Evolutionary conservation across 805 yeast genomes (phyloP), one percentile per base, ranked within the genome.

Genomic region (Hanseniaspora clermontiae): DNA sequence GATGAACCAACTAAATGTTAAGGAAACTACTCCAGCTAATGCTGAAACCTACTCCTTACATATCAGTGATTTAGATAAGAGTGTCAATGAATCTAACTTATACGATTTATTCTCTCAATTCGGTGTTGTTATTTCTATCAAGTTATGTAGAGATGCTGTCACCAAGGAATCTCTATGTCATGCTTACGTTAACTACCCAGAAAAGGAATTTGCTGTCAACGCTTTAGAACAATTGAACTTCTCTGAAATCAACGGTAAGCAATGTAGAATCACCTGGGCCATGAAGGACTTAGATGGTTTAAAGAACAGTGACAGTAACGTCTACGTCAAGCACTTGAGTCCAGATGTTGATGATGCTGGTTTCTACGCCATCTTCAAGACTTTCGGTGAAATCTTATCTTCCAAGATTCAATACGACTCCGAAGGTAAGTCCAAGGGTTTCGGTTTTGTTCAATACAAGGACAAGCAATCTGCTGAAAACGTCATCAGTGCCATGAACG

Each of bases 251-350:
- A 90, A 90, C 74, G 97, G 96, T 69, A 87, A 84, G 69, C 89
- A 96, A 67, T 89, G 97, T 77, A 88, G 98, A 75, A 91, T 93
- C 77, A 93, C 93, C 97, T 89, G 97, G 97, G 89, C 97, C 64
- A 97, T 93, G 79, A 88, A 97, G 77, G 97, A 93, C 72, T 97
- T 98, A 62, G 80, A 96, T 60, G 73, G 83, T 67, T 87, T 98
- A 80, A 87, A 84, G 79, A 83, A 83, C 69, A 97, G 97, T 72
- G 84, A 87, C 62, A 97, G 96, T 69, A 93, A 93, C 81, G 83
- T 93, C 64, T 93, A 85, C 82, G 91, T 93, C 78, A 93, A 93
- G 83, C 93, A 93, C 82, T 82, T 93, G 75, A 96, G 91, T 74
- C 95, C 96, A 60, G 95, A 87, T 68, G 93, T 93, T 68, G 98